Evolutionary conservation across 345 rosid species (phyloP).

Genomic region (Gossypium ekmanianum): DNA sequence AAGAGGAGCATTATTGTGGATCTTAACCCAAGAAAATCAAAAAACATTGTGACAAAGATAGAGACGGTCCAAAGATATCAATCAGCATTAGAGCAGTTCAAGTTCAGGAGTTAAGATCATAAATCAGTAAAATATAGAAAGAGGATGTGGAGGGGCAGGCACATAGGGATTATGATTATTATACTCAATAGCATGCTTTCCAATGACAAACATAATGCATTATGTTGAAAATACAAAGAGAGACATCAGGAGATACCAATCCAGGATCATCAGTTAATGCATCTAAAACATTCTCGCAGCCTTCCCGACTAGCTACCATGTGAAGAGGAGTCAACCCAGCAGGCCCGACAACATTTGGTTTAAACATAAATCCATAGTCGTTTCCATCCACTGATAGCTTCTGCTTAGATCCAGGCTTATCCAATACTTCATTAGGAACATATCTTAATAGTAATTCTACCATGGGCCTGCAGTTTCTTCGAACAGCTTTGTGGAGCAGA

Average conservation of each 20-base stretch:
- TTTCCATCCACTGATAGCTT: slow-evolving; percentile 16
- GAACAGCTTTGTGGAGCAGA: slow-evolving; percentile 60
- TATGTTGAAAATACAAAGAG: neutral
- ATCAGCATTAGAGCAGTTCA: neutral
- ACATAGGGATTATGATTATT: neutral
- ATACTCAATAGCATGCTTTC: neutral
- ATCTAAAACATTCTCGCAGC: slow-evolving; percentile 52
- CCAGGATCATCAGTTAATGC: slow-evolving; percentile 67
- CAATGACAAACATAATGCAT: neutral
- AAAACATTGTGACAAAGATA: neutral
- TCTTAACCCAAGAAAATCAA: neutral
- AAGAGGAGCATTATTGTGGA: neutral
- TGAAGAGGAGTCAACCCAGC: slow-evolving; percentile 80
- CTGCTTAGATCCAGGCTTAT: slow-evolving; percentile 28
- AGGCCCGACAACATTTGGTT: slow-evolving; percentile 49
- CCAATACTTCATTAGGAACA: slow-evolving; percentile 28
- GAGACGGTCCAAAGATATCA: neutral
- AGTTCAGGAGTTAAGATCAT: neutral
- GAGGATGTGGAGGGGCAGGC: neutral
- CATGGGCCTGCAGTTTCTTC: slow-evolving; percentile 48
- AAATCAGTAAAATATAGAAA: neutral
- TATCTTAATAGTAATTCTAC: slow-evolving; percentile 52
- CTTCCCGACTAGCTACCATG: slow-evolving; percentile 54
- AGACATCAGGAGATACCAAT: slow-evolving; percentile 34
- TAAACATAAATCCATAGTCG: slow-evolving; percentile 30